Evolutionary conservation across 1,139 yeast species (phyloP).

Genomic region (Candida sojae): DNA sequence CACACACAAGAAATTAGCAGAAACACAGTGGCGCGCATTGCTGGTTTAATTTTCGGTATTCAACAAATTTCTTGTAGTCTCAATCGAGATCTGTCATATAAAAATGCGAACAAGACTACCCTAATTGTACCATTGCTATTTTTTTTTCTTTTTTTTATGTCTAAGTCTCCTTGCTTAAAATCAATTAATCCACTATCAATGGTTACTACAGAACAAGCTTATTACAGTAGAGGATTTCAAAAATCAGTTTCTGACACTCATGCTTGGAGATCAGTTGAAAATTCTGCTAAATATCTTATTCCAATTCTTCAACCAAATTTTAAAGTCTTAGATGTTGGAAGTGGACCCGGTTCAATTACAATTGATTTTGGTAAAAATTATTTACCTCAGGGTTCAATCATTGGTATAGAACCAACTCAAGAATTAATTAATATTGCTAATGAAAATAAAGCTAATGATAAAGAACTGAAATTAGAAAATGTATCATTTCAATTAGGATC

Average conservation of each 20-base stretch:
- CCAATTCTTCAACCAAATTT: slow-evolving; percentile 27
- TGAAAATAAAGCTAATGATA: slow-evolving; percentile 15
- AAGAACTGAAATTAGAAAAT: slow-evolving; percentile 17
- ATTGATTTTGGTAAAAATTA: slow-evolving; percentile 31
- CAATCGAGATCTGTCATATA: too few species aligned
- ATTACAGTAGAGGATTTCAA: slow-evolving; percentile 25
- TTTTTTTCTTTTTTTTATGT: neutral
- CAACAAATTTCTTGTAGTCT: too few species aligned
- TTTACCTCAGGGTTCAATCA: slow-evolving; percentile 25
- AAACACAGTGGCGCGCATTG: too few species aligned
- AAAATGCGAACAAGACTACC: too few species aligned
- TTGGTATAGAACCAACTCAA: slow-evolving; percentile 36
- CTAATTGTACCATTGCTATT: neutral
- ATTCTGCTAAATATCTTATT: slow-evolving; percentile 28
- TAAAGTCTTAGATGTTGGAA: slow-evolving; percentile 41
- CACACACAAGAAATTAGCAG: too few species aligned
- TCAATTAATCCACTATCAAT: neutral
- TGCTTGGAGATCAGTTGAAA: slow-evolving; percentile 33
- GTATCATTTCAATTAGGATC: slow-evolving; percentile 31
- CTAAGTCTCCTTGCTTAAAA: neutral
- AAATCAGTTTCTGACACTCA: slow-evolving; percentile 29
- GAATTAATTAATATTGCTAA: slow-evolving; percentile 30
- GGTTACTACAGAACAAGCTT: slow-evolving; percentile 19
- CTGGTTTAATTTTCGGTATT: too few species aligned
- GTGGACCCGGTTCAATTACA: slow-evolving; percentile 46